Conservation (phyloP, 805 yeast genomes). For the Candida jianshihensis region DNA sequence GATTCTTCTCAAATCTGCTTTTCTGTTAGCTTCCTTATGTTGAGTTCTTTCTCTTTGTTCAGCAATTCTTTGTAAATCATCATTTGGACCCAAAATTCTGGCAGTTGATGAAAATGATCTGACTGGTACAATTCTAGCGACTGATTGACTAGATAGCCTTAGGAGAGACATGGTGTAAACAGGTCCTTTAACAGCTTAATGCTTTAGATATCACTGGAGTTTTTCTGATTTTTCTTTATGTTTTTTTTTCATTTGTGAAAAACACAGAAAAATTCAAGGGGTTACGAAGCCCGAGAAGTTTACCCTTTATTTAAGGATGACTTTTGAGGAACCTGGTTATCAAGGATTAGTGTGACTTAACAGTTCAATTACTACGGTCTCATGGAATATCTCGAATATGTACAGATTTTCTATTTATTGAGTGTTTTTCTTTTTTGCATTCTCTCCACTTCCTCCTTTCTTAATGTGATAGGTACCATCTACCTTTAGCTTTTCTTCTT, state of each 20-base stretch:
- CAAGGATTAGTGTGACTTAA: too few relatives aligned
- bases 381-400: too few relatives aligned
- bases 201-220: too few relatives aligned
- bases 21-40: slow-evolving; percentile 20
- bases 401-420: too few relatives aligned
- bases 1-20: slow-evolving; percentile 30
- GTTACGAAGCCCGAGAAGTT: background rate
- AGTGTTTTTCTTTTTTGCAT: too few relatives aligned
- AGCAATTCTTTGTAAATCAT: slow-evolving; percentile 21
- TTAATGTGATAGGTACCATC: slow-evolving; percentile 87
- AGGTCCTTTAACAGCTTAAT: background rate
- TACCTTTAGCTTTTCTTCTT: slow-evolving; percentile 79
- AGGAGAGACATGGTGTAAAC: slow-evolving; percentile 1
- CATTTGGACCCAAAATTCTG: slow-evolving; percentile 17
- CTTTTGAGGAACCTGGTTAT: too few relatives aligned
- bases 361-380: too few relatives aligned
- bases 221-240: background rate
- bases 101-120: slow-evolving; percentile 13
- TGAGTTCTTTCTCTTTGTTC: slow-evolving; percentile 23
- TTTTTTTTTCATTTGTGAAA: too few relatives aligned
- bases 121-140: background rate
- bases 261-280: background rate
- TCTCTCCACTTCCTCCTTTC: too few relatives aligned
- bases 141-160: background rate
- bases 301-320: too few relatives aligned